Base-by-base conservation (phyloP, 164 flowering plant genomes). In the Vitis rupestris region DNA sequence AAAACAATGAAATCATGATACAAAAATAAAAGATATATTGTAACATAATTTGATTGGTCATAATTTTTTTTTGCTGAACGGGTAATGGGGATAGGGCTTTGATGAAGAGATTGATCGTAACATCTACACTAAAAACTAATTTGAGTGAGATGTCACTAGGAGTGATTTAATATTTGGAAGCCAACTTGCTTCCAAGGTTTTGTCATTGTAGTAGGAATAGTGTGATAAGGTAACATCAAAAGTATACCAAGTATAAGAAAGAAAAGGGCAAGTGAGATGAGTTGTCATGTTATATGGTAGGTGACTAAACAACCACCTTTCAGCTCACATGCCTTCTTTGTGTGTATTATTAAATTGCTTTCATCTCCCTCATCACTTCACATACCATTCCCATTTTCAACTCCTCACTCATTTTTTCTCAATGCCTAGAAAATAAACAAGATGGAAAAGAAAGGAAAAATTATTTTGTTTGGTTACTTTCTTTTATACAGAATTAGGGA, bases 271-370 rank as follows among this genome's bases (percentile, higher is more conserved):
- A 61, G 67, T 48, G 52, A 60, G 68, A 72, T 72, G 65, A 64
- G 69, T 75, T 68, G 81, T 75, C 78, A 72, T 60, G 70, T 62
- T 69, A 47, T 61, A 70, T 69, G 79, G 82, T 79, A 55, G 76
- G 78, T 78, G 81, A 78, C 79, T 75, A 70, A 79, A 75, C 82
- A 72, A 79, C 79, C 79, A 75, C 79, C 72, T 55, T 71, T 68
- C 54, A 72, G 67, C 77, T 75, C 79, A 79, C 74, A 75, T 72
- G 79, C 70, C 50, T 37, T 75, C 72, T 68, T 78, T 58, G 68
- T 64, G 63, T 70, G 48, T 72, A 74, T 58, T 77, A 70, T 62
- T 52, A 69, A 51, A 53, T 48, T 23, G 11, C 19, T 50, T 67
- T 50, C 61, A 17, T 57, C 31, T 59, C 44, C 17, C 51, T 57